phyloP scores from a whole-genome alignment of 805 yeast genomes.

The Suhomyces xylopsoci region DNA sequence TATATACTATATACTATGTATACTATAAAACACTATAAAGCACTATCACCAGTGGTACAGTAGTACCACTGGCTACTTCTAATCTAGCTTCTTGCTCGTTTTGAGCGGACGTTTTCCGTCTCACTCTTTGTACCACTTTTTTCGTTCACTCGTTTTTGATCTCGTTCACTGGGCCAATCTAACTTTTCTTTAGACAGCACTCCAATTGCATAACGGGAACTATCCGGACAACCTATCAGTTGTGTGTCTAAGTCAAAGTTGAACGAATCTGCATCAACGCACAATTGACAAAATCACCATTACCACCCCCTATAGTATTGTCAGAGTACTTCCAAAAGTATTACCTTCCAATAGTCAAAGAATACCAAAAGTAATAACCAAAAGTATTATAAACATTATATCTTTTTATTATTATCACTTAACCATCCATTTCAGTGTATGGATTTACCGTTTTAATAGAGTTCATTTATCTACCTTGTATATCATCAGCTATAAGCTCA shows the following conservation, averaged over 20 bases:
- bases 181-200: neutral
- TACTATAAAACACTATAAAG: no score
- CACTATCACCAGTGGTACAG: no score
- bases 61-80: no score
- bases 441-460: constrained; percentile 2
- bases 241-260: neutral
- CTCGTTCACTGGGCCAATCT: neutral
- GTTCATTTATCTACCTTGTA: neutral
- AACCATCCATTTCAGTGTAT: neutral
- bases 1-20: no score
- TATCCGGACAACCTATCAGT: neutral
- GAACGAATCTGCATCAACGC: neutral
- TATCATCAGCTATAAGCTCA: neutral
- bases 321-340: no score
- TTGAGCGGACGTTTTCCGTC: no score
- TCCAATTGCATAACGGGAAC: neutral
- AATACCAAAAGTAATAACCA: no score
- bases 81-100: no score
- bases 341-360: no score
- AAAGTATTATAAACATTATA: no score
- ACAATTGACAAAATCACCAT: neutral
- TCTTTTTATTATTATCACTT: no score
- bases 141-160: constrained; percentile 1
- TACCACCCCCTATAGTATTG: no score
- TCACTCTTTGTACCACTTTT: constrained; percentile 1